These are phyloP conservation scores for Colletotrichum gloeosporioides DNA, from an alignment of 2,329 filamentous ascomycete genomes.

Conservation along the genomic window DNA sequence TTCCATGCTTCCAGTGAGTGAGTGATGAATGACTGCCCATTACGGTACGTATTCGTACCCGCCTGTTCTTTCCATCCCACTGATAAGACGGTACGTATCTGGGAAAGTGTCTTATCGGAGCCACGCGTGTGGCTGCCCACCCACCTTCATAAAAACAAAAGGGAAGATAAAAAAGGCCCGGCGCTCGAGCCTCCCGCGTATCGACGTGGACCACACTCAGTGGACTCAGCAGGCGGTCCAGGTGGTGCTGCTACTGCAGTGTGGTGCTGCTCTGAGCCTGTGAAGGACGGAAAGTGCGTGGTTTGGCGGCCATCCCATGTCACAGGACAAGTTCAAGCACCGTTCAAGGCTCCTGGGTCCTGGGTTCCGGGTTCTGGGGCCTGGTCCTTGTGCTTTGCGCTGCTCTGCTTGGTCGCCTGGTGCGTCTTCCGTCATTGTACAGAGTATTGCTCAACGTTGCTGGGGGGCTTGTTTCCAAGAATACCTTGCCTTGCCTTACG, in stretches of 20 bases:
- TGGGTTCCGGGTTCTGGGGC: background rate
- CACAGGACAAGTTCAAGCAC: background rate
- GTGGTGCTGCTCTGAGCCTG: background rate
- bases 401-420: background rate
- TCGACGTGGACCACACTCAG: background rate
- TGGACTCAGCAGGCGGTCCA: background rate
- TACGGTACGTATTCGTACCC: background rate
- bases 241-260: background rate
- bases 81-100: background rate
- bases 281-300: background rate
- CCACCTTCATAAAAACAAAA: background rate
- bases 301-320: background rate
- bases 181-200: background rate
- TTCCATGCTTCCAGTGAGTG: no score
- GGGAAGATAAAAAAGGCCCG: background rate
- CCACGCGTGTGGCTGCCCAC: background rate
- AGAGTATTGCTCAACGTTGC: background rate
- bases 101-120: background rate
- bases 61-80: background rate
- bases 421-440: constrained; percentile 15
- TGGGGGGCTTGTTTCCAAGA: background rate
- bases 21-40: background rate
- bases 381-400: background rate
- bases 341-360: background rate
- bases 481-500: background rate